Evolutionary conservation across 208 protist species (phyloP).

Genomic region (Trichomonas gallinae): DNA sequence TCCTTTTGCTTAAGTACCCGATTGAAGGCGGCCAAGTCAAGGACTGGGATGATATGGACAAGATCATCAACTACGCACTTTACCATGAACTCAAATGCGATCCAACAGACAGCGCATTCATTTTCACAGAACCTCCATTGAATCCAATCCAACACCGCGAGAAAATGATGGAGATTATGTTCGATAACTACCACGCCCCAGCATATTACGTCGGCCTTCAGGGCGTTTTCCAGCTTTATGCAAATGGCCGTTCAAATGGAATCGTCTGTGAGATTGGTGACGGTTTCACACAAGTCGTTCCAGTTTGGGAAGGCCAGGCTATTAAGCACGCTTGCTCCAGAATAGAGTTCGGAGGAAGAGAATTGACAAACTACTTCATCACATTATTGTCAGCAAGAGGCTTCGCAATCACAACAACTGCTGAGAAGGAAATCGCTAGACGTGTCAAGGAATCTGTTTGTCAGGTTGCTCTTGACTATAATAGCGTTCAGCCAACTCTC

Average conservation of each 20-base stretch:
- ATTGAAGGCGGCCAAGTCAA: conserved; percentile 69
- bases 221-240: neutral
- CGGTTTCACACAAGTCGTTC: conserved; percentile 80
- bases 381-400: conserved; percentile 48
- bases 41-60: conserved; percentile 93
- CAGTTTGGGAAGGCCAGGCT: conserved; percentile 29
- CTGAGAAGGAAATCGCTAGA: conserved; percentile 54
- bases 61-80: conserved; percentile 88
- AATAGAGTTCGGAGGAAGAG: neutral
- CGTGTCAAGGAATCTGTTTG: conserved; percentile 60
- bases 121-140: neutral
- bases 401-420: conserved; percentile 48
- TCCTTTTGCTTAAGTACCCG: conserved; percentile 71
- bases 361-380: conserved; percentile 42
- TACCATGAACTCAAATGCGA: conserved; percentile 87
- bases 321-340: neutral
- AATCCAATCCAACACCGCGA: neutral
- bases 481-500: conserved; percentile 42
- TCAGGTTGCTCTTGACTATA: conserved; percentile 54
- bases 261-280: conserved; percentile 81
- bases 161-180: neutral
- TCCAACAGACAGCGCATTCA: conserved; percentile 49
- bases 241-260: conserved; percentile 55
- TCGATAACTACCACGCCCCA: neutral
- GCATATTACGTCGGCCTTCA: neutral